Evolutionary conservation across 2,329 filamentous ascomycete genomes (phyloP).

Genomic region (Diaporthe citri): DNA sequence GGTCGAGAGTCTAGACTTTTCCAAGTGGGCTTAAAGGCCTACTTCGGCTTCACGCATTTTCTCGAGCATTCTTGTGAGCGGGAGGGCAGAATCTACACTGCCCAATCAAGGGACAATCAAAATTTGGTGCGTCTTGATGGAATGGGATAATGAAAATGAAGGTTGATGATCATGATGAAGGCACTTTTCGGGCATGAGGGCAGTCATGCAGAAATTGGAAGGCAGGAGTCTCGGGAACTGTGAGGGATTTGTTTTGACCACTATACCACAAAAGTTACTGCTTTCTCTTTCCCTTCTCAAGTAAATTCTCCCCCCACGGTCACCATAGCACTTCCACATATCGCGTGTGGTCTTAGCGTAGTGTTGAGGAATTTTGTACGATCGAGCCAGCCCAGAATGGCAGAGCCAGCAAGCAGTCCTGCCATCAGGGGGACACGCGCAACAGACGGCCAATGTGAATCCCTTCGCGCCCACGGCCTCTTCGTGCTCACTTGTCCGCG

Average conservation of each 20-base stretch:
- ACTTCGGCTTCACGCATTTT: background rate
- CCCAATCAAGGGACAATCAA: background rate
- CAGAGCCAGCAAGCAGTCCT: background rate
- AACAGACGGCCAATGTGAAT: conserved; percentile 11
- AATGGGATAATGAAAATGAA: conserved; percentile 13
- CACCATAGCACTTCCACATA: conserved; percentile 5
- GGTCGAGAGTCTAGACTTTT: conserved; percentile 64
- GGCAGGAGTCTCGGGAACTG: conserved; percentile 40
- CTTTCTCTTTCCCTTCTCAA: conserved; percentile 39
- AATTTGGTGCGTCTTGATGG: background rate
- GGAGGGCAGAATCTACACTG: background rate
- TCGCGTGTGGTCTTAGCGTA: conserved; percentile 4
- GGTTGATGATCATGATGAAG: conserved; percentile 9
- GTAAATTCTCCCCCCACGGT: background rate
- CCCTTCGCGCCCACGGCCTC: background rate
- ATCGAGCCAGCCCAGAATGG: background rate
- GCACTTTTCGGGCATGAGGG: conserved; percentile 6
- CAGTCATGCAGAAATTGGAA: conserved; percentile 13
- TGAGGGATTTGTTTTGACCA: conserved; percentile 39
- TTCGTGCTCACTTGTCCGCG: background rate
- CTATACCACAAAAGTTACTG: conserved; percentile 56
- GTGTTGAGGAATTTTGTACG: background rate
- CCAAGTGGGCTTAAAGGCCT: conserved; percentile 58
- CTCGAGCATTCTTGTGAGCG: background rate
- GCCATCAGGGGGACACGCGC: background rate